Evolutionary conservation across 2,329 filamentous ascomycete species (phyloP).

Genomic region (Purpureocillium takamizusanense): DNA sequence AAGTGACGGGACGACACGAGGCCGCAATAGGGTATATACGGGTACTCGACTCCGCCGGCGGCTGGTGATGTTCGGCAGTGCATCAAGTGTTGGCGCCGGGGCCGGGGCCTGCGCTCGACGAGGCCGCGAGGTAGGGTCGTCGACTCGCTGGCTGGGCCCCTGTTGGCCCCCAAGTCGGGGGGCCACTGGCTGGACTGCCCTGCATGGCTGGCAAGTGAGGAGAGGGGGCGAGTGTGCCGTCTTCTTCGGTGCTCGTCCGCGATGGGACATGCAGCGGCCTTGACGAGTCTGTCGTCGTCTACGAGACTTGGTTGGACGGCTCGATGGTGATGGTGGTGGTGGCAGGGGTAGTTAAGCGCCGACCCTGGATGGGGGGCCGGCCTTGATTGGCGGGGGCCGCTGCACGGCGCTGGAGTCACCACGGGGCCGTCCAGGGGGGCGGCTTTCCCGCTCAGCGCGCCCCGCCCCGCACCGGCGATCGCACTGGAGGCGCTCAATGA

Average conservation of each 20-base stretch:
- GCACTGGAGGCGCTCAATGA: too few relatives aligned
- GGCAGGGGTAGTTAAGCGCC: slow-evolving; percentile 28
- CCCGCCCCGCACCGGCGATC: too few relatives aligned
- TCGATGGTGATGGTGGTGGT: slow-evolving; percentile 1
- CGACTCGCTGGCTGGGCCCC: too few relatives aligned
- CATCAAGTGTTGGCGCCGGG: slow-evolving; percentile 21
- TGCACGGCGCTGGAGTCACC: slow-evolving; percentile 1
- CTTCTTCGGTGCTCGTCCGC: slow-evolving; percentile 6
- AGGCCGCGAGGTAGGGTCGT: slow-evolving; percentile 1
- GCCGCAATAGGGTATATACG: slow-evolving; percentile 44
- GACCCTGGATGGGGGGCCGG: slow-evolving; percentile 6
- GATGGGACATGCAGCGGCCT: too few relatives aligned
- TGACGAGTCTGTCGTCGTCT: too few relatives aligned
- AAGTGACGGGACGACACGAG: slow-evolving; percentile 33
- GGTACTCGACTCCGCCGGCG: slow-evolving; percentile 17
- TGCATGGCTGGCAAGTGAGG: too few relatives aligned
- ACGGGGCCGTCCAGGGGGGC: neutral
- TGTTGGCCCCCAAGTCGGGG: too few relatives aligned
- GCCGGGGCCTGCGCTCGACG: slow-evolving; percentile 3
- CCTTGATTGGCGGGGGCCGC: slow-evolving; percentile 15
- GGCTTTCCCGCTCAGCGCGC: too few relatives aligned
- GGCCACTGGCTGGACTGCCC: too few relatives aligned
- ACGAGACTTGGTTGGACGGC: slow-evolving; percentile 31
- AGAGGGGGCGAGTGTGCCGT: slow-evolving; percentile 3
- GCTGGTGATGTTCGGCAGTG: slow-evolving; percentile 39